phyloP scores from a whole-genome alignment of 306 rosid genomes.

The Lagenaria siceraria region DNA sequence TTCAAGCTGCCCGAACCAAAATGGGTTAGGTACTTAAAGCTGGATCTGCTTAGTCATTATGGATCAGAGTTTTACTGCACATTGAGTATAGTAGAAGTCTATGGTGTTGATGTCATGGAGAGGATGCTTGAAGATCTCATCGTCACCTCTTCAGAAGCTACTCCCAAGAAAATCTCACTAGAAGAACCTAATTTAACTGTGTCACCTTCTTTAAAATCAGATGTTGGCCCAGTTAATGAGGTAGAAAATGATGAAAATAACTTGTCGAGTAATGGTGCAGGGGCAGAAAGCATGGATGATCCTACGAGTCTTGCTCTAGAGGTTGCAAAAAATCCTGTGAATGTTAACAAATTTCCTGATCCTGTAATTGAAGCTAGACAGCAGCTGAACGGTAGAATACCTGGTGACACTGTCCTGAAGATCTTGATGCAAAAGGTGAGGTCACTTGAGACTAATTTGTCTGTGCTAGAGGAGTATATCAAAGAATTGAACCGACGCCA shows the following conservation, averaged over 20 bases:
- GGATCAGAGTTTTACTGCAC: conserved; percentile 95
- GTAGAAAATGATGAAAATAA: conserved; percentile 26
- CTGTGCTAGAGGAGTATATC: conserved; percentile 51
- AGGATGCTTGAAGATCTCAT: conserved; percentile 85
- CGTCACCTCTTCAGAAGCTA: conserved; percentile 42
- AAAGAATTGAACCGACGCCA: conserved; percentile 57
- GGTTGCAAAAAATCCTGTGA: conserved; percentile 17
- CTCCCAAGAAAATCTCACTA: conserved; percentile 21
- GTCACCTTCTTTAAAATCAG: conserved; percentile 33
- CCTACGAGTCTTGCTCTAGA: conserved; percentile 23
- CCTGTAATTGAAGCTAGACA: conserved; percentile 54
- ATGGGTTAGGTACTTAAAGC: conserved; percentile 73
- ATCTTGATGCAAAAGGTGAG: conserved; percentile 89
- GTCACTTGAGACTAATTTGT: conserved; percentile 56
- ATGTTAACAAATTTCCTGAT: conserved; percentile 35
- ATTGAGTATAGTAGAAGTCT: conserved; percentile 65
- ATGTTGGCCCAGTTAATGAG: conserved; percentile 32
- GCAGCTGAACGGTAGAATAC: conserved; percentile 63
- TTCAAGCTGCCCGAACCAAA: conserved; percentile 58
- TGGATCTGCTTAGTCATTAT: conserved; percentile 60
- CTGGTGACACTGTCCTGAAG: conserved; percentile 79
- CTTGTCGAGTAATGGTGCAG: conserved; percentile 17
- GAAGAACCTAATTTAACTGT: conserved; percentile 39
- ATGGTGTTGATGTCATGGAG: conserved; percentile 77
- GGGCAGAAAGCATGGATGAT: conserved; percentile 20